Evolutionary conservation across 495 filamentous ascomycete species (phyloP), one percentile per base, ranked within the genome.

Genomic region (Talaromyces thailandensis): DNA sequence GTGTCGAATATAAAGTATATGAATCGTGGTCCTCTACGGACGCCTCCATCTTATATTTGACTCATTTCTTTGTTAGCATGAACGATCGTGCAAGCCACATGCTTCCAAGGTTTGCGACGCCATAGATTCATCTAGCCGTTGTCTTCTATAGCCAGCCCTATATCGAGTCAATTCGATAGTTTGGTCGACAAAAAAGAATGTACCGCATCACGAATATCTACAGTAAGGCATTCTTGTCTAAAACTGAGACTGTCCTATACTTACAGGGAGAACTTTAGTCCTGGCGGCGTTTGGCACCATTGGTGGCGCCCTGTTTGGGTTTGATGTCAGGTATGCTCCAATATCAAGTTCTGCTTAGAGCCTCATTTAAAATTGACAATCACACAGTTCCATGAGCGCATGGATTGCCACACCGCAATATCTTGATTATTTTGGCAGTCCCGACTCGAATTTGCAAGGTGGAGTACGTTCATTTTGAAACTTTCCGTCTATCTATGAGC

Each of bases 401-500:
- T 88, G 88, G 70, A 83, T 91, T 67, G 84, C 83, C 24, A 87
- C 87, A 14, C 64, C 81, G 3, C 87, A 89, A 66, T 92, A 91
- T 67, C 76, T 83, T 57, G 72, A 80, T 1, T 90, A 82, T 68
- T 90, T 91, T 72, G 71, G 84, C 70, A 79, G 85, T 63, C 88
- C 87, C 0, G 74, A 86, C 28, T 85, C 82, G 7, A 71, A 85
- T 52, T 75, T 80, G 14, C 86, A 90, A 70, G 88, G 87, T 23
- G 57, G 57, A 16, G 29, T 48, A 59, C 14, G 50, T 52, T 26
- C 3, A 24, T 2, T 2, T 23, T 21, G 4, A 0, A 35, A 1
- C 16, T 21, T 23, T 50, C 12, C 21, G 45, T 50, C 45, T 6
- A 14, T 23, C 16, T n/a, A 4, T n/a, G 45, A 21, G 9, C 24